Percentiles rank a stretch among this genome's conserved stretches.
phyloP scores from a whole-genome alignment of 495 filamentous ascomycete species.

The Articulospora tetracladia region DNA sequence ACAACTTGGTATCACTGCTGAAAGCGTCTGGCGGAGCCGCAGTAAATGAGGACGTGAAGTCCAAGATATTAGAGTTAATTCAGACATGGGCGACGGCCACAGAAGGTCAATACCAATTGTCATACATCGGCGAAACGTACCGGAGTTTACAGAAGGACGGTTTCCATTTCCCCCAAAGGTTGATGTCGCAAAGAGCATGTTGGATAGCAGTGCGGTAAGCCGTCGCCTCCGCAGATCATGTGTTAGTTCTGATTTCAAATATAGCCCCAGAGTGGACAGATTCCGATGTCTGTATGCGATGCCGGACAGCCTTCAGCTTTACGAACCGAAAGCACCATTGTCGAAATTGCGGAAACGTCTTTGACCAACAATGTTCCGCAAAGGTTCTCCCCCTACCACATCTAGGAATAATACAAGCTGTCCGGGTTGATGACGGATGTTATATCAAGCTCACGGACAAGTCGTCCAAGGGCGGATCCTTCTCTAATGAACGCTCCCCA shows the following conservation, averaged over 20 bases:
- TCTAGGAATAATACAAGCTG: conserved; percentile 85
- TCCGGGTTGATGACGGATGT: conserved; percentile 96
- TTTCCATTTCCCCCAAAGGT: conserved; percentile 85
- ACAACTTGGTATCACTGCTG: conserved; percentile 86
- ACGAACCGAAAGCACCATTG: conserved; percentile 98
- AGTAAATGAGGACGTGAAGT: conserved; percentile 78
- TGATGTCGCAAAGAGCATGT: conserved; percentile 88
- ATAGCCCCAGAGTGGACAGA: conserved; percentile 97
- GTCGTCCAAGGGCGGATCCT: conserved; percentile 34
- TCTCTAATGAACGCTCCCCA: conserved; percentile 21
- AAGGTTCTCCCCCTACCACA: conserved; percentile 88
- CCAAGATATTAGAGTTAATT: conserved; percentile 87
- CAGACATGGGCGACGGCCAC: conserved; percentile 91
- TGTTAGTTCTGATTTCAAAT: conserved; percentile 18
- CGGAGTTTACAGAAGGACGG: conserved; percentile 75
- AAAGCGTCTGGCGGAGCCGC: conserved; percentile 72
- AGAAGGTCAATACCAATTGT: conserved; percentile 77
- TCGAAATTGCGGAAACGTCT: conserved; percentile 95
- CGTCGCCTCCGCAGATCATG: not conserved
- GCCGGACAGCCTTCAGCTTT: conserved; percentile 90
- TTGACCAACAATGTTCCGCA: conserved; percentile 87
- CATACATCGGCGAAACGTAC: conserved; percentile 86
- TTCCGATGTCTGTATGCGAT: conserved; percentile 98
- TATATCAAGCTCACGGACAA: conserved; percentile 85
- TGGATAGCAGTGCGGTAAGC: conserved; percentile 93